Evolutionary conservation across 768 basidiomycete genomes (phyloP), one percentile per base, ranked within the genome.

Genomic region (Gloeophyllum trabeum): DNA sequence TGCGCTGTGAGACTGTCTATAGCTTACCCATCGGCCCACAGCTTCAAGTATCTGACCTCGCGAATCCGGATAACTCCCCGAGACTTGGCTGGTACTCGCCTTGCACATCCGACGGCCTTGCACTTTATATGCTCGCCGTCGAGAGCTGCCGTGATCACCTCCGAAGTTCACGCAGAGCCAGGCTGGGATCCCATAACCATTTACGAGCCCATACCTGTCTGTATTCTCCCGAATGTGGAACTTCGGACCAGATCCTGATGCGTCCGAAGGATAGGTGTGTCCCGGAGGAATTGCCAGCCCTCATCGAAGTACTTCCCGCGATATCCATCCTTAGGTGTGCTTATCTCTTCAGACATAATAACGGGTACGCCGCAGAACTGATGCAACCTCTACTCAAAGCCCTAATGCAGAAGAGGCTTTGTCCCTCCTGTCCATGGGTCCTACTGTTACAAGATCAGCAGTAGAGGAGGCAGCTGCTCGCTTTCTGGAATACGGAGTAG

Each of bases 331-430:
- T 94, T 22, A 90, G 86, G 79, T 82, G 49, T 16, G 60, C 21
- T 16, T n/a, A n/a, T n/a, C n/a, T n/a, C n/a, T n/a, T n/a, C n/a
- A n/a, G n/a, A n/a, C n/a, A n/a, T n/a, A n/a, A n/a, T n/a, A n/a
- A n/a, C n/a, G n/a, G n/a, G n/a, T n/a, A n/a, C n/a, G n/a, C n/a
- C n/a, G n/a, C n/a, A n/a, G n/a, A n/a, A n/a, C n/a, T n/a, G n/a
- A n/a, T n/a, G n/a, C n/a, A n/a, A n/a, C n/a, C n/a, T n/a, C n/a
- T n/a, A n/a, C 26, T 18, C 22, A n/a, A 21, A 45, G 88, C 49
- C 90, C 90, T 2, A 93, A 94, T 54, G 87, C 90, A 18, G 78
- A 84, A 49, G 90, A 94, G 56, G 88, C 87, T 0, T 62, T 85
- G 22, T 60, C 65, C 3, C 63, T 91, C 4, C 70, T 91, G 25